Evolutionary conservation across 805 yeast species (phyloP).

Genomic region (Zygosaccharomyces gambellarensis): DNA sequence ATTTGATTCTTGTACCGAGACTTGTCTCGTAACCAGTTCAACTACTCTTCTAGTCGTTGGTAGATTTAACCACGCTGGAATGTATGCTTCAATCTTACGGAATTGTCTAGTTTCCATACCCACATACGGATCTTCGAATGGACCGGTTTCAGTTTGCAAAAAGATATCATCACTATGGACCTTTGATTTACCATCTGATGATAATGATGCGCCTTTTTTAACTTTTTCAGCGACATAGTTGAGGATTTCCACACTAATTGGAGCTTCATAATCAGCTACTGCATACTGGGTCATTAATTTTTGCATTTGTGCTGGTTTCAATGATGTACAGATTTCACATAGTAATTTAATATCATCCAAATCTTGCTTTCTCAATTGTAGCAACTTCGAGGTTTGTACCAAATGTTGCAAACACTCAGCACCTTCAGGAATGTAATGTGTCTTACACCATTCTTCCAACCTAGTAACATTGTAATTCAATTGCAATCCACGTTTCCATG

Average conservation of each 20-base stretch:
- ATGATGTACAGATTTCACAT: constrained; percentile 89
- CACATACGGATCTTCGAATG: constrained; percentile 80
- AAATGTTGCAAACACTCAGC: constrained; percentile 78
- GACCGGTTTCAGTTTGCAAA: constrained; percentile 64
- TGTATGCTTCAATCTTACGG: constrained; percentile 79
- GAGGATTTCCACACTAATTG: constrained; percentile 76
- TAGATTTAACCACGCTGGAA: constrained; percentile 88
- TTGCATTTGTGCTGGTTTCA: constrained; percentile 94
- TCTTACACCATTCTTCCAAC: constrained; percentile 97
- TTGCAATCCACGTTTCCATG: constrained; percentile 98
- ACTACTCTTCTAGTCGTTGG: constrained; percentile 86
- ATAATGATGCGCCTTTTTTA: constrained; percentile 41
- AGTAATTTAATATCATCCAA: constrained; percentile 86
- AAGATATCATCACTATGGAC: constrained; percentile 49
- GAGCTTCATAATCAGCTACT: constrained; percentile 91
- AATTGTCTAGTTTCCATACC: constrained; percentile 69
- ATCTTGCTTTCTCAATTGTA: constrained; percentile 87
- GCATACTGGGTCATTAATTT: constrained; percentile 83
- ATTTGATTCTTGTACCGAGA: constrained; percentile 55
- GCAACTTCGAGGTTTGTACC: constrained; percentile 85
- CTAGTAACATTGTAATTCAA: constrained; percentile 94
- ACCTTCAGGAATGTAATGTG: constrained; percentile 86
- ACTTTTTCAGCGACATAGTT: constrained; percentile 78
- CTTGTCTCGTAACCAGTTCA: constrained; percentile 81
- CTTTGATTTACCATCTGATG: constrained; percentile 47